Evolutionary conservation across 306 rosid species (phyloP), one percentile per base, ranked within the genome.

Genomic region (Fagus sylvatica): DNA sequence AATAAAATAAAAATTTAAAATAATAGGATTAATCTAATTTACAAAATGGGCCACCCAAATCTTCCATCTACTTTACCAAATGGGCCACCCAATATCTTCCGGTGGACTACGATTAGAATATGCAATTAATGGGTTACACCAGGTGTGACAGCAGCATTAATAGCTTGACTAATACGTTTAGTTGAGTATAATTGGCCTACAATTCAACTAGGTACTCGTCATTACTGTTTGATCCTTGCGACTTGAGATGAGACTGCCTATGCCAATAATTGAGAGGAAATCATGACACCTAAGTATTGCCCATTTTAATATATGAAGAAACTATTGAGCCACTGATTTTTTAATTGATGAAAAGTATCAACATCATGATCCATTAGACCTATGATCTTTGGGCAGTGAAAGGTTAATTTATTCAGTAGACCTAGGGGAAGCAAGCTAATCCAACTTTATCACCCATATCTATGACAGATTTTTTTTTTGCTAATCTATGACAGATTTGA

Each of bases 281-380:
- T 76, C 55, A 72, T 81, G 79, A 54, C 54, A 71, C 51, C 53
- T 42, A 36, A 65, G 7, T 40, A 64, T 80, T 80, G 75, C 39
- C 65, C 28, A 32, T 61, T 69, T 49, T 41, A n/a, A 6, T 15
- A 41, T 61, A 19, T 42, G 28, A 6, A 74, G 57, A 61, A 60
- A 74, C 60, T 30, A 65, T 19, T 55, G 59, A 48, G 71, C 70
- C 73, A n/a, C 2, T 68, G 46, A 59, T 70, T 73, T 68, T 71
- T 51, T 51, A 53, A 43, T 73, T 69, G 72, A 74, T 56, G 17
- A 79, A 70, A 62, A 5, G 0, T 72, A 41, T 80, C 76, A 76
- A 51, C 80, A 78, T 86, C 85, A 78, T 75, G 69, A 67, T 71
- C 73, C 76, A 77, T 70, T 80, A 77, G 71, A 74, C 76, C 51